These are phyloP conservation scores for Capronia epimyces DNA, from an alignment of 2,329 filamentous ascomycete species.

Conservation along the genomic window DNA sequence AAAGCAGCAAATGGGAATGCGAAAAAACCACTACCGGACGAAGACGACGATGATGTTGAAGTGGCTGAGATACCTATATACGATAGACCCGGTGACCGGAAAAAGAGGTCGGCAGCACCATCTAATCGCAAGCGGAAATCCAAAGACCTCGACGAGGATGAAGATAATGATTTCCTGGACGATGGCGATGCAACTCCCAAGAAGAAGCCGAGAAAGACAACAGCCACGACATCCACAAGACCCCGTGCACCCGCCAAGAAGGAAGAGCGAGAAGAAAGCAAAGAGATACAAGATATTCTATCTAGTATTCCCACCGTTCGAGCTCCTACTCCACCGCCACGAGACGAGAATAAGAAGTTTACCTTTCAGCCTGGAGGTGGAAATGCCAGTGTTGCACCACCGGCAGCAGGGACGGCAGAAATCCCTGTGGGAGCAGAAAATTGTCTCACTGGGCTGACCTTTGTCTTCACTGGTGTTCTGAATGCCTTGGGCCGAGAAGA, in stretches of 20 bases:
- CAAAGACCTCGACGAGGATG: conserved; percentile 48
- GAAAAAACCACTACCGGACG: conserved; percentile 28
- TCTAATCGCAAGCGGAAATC: conserved; percentile 53
- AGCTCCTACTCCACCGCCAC: conserved; percentile 75
- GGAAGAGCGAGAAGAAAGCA: conserved; percentile 59
- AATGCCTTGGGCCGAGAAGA: conserved; percentile 77
- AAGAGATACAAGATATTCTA: conserved; percentile 74
- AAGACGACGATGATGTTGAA: conserved; percentile 31
- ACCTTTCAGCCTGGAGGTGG: conserved; percentile 34
- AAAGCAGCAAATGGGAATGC: conserved; percentile 7
- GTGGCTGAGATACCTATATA: conserved; percentile 22
- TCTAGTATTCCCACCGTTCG: conserved; percentile 78
- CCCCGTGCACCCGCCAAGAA: conserved; percentile 61
- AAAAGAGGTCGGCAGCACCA: conserved; percentile 31
- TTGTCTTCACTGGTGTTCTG: conserved; percentile 91
- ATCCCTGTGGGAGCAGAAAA: conserved; percentile 80
- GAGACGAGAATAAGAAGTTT: conserved; percentile 67
- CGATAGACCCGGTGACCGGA: conserved; percentile 35
- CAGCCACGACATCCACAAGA: conserved; percentile 37
- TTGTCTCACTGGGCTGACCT: conserved; percentile 80
- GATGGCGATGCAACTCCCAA: conserved; percentile 53
- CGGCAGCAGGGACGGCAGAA: conserved; percentile 59
- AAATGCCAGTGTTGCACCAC: conserved; percentile 57
- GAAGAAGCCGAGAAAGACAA: conserved; percentile 38
- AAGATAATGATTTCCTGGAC: conserved; percentile 29